Conservation (phyloP, 1,139 yeast genomes). For the Hemisphaericaspora lyxosophila region DNA sequence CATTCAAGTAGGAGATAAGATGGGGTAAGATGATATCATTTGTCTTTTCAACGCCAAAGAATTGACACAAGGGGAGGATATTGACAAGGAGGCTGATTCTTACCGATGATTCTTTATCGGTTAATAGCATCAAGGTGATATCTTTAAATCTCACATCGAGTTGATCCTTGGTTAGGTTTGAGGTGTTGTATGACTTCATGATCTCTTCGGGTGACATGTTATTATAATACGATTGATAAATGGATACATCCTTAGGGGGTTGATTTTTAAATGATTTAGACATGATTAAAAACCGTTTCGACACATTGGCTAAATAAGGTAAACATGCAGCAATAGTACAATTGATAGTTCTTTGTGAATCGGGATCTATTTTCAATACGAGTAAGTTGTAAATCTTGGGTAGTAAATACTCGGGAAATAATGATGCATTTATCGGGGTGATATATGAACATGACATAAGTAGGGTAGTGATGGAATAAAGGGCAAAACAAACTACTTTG, state of each 20-base stretch:
- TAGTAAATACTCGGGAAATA: conserved; percentile 78
- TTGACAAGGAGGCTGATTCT: conserved; percentile 67
- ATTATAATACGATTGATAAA: conserved; percentile 5
- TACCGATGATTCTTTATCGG: conserved; percentile 67
- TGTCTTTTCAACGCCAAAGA: conserved; percentile 83
- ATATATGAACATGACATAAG: conserved; percentile 63
- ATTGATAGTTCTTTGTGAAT: conserved; percentile 23
- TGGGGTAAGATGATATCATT: conserved; percentile 89
- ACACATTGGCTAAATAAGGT: conserved; percentile 64
- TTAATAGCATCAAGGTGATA: conserved; percentile 61
- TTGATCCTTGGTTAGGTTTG: conserved; percentile 28
- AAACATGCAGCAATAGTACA: conserved; percentile 62
- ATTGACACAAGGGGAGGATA: conserved; percentile 73
- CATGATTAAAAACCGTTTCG: conserved; percentile 66
- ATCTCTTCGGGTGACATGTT: conserved; percentile 9
- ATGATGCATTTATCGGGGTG: conserved; percentile 70
- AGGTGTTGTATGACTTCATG: conserved; percentile 12
- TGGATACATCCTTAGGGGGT: conserved; percentile 8
- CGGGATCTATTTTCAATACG: conserved; percentile 14
- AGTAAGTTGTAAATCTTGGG: conserved; percentile 62
- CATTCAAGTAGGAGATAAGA: conserved; percentile 86
- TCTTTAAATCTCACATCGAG: conserved; percentile 55
- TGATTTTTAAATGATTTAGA: conserved; percentile 54
- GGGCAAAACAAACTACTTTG: conserved; percentile 59
- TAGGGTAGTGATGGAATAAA: conserved; percentile 61